Evolutionary conservation across 768 basidiomycete genomes (phyloP).

Genomic region (Macrocybe gigantea): DNA sequence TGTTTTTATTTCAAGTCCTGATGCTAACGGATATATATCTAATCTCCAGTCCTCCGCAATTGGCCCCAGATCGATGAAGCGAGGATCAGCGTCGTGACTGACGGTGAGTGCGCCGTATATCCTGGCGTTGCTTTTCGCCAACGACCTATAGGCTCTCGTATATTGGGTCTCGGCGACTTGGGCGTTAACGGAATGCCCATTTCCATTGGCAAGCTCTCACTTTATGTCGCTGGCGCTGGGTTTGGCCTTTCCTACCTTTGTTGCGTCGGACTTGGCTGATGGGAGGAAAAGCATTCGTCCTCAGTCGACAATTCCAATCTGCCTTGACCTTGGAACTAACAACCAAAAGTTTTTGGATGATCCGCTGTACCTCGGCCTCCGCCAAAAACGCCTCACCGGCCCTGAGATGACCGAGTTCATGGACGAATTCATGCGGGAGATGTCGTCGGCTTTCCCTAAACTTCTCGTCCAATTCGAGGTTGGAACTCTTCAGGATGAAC

Average conservation of each 20-base stretch:
- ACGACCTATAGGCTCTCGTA: constrained; percentile 60
- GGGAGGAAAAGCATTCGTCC: constrained; percentile 56
- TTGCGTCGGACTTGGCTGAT: constrained; percentile 1
- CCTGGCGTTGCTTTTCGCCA: constrained; percentile 12
- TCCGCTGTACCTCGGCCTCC: constrained; percentile 84
- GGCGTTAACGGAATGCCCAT: constrained; percentile 86
- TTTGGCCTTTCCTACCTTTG: constrained; percentile 23
- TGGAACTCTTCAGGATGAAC: constrained; percentile 6
- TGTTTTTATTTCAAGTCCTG: background rate
- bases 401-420: constrained; percentile 75
- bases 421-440: constrained; percentile 90
- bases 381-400: constrained; percentile 60
- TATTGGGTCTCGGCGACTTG: constrained; percentile 83
- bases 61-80: constrained; percentile 72
- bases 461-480: constrained; percentile 85
- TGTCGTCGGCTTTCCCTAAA: constrained; percentile 69
- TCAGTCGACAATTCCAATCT: constrained; percentile 74
- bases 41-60: constrained; percentile 48
- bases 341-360: constrained; percentile 75
- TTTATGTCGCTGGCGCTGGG: constrained; percentile 91
- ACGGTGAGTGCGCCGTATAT: constrained; percentile 43
- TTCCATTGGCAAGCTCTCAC: constrained; percentile 86
- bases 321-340: constrained; percentile 87
- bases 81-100: constrained; percentile 90
- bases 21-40: background rate